Evolutionary conservation across 352 stramenopile species (phyloP).

Genomic region (Aphanomyces euteiches): DNA sequence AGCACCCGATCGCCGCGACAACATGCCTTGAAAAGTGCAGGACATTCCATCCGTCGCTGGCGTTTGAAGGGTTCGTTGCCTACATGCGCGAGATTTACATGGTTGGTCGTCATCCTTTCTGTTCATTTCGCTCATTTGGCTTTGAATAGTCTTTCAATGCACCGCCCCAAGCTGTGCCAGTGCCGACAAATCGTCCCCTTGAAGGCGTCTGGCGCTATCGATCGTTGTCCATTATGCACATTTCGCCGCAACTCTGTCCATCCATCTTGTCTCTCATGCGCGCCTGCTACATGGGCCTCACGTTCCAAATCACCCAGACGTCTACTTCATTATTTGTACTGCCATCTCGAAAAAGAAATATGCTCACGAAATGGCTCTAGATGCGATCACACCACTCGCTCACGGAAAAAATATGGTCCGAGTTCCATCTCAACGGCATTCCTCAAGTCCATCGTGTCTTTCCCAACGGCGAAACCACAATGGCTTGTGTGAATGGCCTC

Average conservation of each 20-base stretch:
- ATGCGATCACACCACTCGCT: neutral
- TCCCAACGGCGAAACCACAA: conserved; percentile 29
- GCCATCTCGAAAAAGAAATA: neutral
- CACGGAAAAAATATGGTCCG: neutral
- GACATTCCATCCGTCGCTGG: neutral
- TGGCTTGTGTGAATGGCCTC: conserved; percentile 5
- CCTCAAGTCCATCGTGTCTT: conserved; percentile 23
- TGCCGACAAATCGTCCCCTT: too few relatives aligned
- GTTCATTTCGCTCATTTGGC: too few relatives aligned
- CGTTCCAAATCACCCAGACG: neutral
- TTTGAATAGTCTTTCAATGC: too few relatives aligned
- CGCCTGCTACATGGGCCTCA: conserved; percentile 14
- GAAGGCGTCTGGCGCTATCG: too few relatives aligned
- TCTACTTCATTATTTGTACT: conserved; percentile 15
- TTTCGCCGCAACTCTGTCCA: neutral
- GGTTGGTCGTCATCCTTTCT: neutral
- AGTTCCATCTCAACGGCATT: conserved; percentile 15
- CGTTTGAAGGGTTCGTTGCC: conserved; percentile 26
- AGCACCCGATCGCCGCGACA: neutral
- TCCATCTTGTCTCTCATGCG: conserved; percentile 18
- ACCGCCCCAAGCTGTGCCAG: too few relatives aligned
- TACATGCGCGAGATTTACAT: conserved; percentile 29
- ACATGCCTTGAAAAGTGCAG: neutral
- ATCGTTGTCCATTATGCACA: too few relatives aligned
- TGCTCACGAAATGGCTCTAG: neutral